These are phyloP conservation scores for Magnolia officinalis DNA, from an alignment of 164 flowering plant genomes.

Conservation along the genomic window DNA sequence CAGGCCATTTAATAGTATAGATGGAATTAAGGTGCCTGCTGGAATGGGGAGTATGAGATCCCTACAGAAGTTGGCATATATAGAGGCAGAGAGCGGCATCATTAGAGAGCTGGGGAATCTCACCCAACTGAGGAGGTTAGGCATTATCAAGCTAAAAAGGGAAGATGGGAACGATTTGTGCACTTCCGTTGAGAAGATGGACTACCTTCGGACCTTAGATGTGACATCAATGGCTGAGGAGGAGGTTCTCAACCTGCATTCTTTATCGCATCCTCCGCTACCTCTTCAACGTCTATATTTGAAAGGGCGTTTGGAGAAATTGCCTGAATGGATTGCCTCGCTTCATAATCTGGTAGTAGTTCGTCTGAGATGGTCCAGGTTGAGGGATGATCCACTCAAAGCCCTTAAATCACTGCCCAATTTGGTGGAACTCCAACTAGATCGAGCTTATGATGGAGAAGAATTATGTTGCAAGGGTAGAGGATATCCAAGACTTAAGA, in stretches of 20 bases:
- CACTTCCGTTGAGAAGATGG: slow-evolving; percentile 8
- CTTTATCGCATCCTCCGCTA: neutral
- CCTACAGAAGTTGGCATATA: slow-evolving; percentile 8
- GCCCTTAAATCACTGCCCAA: slow-evolving; percentile 2
- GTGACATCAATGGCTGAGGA: neutral
- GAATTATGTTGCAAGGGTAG: neutral
- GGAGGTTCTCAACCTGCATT: slow-evolving; percentile 1
- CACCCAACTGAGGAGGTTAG: slow-evolving; percentile 10
- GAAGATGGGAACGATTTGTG: slow-evolving; percentile 7
- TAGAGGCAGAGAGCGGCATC: slow-evolving; percentile 5
- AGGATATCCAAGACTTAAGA: neutral
- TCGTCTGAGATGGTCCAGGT: slow-evolving; percentile 3
- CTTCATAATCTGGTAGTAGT: neutral
- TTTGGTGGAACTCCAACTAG: neutral
- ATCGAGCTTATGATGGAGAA: slow-evolving; percentile 5
- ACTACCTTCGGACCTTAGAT: neutral
- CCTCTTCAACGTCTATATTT: slow-evolving; percentile 3
- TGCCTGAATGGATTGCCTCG: neutral
- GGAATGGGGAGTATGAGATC: slow-evolving; percentile 5
- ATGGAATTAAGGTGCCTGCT: slow-evolving; percentile 2
- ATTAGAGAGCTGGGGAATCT: slow-evolving; percentile 7
- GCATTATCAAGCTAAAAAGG: neutral
- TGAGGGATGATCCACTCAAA: slow-evolving; percentile 5
- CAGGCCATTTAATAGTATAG: too few relatives aligned
- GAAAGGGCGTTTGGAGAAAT: neutral